These are phyloP conservation scores for Lactarius hengduanensis DNA, from an alignment of 768 basidiomycete genomes.

Conservation along the genomic window DNA sequence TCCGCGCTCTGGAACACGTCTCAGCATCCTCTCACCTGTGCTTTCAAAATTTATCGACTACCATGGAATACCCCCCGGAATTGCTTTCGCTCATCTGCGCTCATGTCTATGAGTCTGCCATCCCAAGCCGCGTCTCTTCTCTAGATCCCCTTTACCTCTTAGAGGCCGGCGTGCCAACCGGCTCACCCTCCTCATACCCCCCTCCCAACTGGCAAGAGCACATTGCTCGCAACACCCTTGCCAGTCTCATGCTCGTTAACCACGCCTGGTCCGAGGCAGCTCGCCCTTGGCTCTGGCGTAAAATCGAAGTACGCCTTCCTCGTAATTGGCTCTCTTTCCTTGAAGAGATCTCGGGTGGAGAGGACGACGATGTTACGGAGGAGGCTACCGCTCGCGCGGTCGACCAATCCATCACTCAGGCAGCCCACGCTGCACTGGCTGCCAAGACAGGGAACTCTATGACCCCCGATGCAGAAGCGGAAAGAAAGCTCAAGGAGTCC, in stretches of 20 bases:
- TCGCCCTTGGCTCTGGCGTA: constrained; percentile 85
- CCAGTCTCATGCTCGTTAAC: constrained; percentile 72
- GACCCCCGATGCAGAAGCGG: constrained; percentile 25
- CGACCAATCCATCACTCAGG: constrained; percentile 64
- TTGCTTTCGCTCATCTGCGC: constrained; percentile 71
- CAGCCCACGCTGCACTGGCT: constrained; percentile 59
- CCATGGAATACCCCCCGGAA: constrained; percentile 63
- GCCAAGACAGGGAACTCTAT: constrained; percentile 33
- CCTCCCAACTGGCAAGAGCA: constrained; percentile 68
- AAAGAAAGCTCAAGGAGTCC: constrained; percentile 46
- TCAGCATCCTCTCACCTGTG: neutral
- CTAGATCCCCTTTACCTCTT: constrained; percentile 65
- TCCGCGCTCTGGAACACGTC: constrained; percentile 4
- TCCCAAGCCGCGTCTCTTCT: constrained; percentile 54
- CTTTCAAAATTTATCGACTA: constrained; percentile 26
- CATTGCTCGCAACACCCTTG: constrained; percentile 60
- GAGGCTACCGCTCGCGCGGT: constrained; percentile 64
- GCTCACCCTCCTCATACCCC: constrained; percentile 69
- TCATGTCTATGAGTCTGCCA: constrained; percentile 62
- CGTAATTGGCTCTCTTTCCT: constrained; percentile 84
- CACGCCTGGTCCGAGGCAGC: constrained; percentile 78
- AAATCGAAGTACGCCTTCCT: constrained; percentile 79
- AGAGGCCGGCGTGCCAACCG: constrained; percentile 48
- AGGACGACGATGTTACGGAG: constrained; percentile 47
- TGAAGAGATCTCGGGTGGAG: constrained; percentile 74